Percentiles rank a stretch among this genome's conserved stretches.
phyloP scores from a whole-genome alignment of 2,329 filamentous ascomycete species.

The Tolypocladium pustulatum region DNA sequence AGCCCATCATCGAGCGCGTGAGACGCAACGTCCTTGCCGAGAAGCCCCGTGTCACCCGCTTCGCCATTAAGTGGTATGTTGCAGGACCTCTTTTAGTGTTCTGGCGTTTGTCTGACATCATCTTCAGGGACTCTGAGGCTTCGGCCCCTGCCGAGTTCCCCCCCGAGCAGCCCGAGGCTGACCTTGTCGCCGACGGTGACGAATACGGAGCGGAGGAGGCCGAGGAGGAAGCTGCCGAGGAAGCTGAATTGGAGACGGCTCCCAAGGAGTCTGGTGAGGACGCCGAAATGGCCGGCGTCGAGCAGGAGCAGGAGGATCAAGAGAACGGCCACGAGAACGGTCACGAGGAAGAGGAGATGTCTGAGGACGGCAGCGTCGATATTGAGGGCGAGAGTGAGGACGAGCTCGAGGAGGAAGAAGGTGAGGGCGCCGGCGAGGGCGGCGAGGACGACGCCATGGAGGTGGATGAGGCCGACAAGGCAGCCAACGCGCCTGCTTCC shows the following conservation, averaged over 20 bases:
- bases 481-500: constrained; percentile 14
- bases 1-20: constrained; percentile 87
- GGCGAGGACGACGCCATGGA: constrained; percentile 38
- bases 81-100: neutral
- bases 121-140: constrained; percentile 83
- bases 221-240: constrained; percentile 57
- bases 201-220: constrained; percentile 87
- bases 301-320: constrained; percentile 32
- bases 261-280: constrained; percentile 51
- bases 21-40: constrained; percentile 87
- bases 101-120: neutral
- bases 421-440: constrained; percentile 22
- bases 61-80: constrained; percentile 93
- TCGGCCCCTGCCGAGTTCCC: constrained; percentile 93
- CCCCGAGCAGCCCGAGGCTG: constrained; percentile 94
- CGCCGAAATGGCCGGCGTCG: constrained; percentile 64
- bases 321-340: constrained; percentile 24
- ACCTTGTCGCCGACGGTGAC: constrained; percentile 73
- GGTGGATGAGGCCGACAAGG: constrained; percentile 31
- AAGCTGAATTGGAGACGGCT: constrained; percentile 40
- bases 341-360: constrained; percentile 55
- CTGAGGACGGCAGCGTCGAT: constrained; percentile 68
- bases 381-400: constrained; percentile 69
- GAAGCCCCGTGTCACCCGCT: constrained; percentile 94
- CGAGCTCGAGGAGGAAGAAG: constrained; percentile 54